Evolutionary conservation across 306 rosid species (phyloP).

Genomic region (Lupinus albus): DNA sequence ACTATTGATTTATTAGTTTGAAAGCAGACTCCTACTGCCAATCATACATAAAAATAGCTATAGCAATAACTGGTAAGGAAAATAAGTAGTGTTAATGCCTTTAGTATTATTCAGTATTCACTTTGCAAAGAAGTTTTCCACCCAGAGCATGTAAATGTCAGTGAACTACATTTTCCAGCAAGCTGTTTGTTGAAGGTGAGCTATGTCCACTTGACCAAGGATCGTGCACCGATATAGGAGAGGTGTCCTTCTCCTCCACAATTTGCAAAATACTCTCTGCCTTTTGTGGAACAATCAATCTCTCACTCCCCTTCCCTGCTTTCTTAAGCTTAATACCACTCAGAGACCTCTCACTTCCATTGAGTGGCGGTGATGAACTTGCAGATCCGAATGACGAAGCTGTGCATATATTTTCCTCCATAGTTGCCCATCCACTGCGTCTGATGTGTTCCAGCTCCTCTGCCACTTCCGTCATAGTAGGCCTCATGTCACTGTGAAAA

Average conservation of each 20-base stretch:
- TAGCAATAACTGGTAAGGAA: conserved; percentile 2
- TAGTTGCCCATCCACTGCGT: conserved; percentile 78
- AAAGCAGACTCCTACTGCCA: conserved; percentile 32
- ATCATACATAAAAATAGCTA: conserved; percentile 34
- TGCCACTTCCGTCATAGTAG: conserved; percentile 92
- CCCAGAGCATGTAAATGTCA: conserved; percentile 44
- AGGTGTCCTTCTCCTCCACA: conserved; percentile 61
- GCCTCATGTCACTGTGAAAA: conserved; percentile 90
- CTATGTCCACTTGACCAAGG: conserved; percentile 93
- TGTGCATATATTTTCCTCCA: conserved; percentile 59
- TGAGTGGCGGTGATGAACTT: conserved; percentile 61
- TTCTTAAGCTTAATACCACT: conserved; percentile 43
- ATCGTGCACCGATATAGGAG: conserved; percentile 89
- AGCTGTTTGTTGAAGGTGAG: conserved; percentile 89
- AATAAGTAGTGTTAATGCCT: conserved; percentile 25
- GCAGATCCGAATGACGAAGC: conserved; percentile 54
- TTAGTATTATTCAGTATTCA: conserved; percentile 49
- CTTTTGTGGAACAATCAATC: conserved; percentile 53
- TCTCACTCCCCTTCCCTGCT: conserved; percentile 56
- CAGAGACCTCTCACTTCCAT: conserved; percentile 61
- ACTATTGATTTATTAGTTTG: no score
- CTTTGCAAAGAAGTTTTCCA: conserved; percentile 29
- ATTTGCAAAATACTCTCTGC: conserved; percentile 44
- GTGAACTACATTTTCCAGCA: conserved; percentile 68
- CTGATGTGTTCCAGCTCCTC: conserved; percentile 80